Base-by-base conservation (phyloP, 2,329 filamentous ascomycete genomes). In the Cercospora sp. region DNA sequence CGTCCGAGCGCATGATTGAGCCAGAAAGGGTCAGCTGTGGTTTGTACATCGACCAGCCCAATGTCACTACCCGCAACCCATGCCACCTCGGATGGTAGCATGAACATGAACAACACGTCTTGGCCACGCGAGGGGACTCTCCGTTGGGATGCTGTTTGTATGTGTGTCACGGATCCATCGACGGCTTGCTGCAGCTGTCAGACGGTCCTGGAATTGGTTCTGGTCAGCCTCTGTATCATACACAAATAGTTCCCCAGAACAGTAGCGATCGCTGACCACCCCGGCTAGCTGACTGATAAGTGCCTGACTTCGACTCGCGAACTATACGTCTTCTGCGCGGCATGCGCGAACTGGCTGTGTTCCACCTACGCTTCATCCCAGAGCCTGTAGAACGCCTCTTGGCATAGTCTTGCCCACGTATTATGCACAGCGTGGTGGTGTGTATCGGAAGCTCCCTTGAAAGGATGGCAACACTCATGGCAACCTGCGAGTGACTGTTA, bases 111-210 rank as follows among this genome's bases (percentile, higher is more conserved):
- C 51, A 63, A 43, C 57, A 59, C 55, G 55, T 61, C 58, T 63
- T 10, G 61, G 32, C 70, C 70, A 70, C 68, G 70, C 65, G 69
- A 69, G 57, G 62, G 59, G 53, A 45, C 51, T 65, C 63, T 32
- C 45, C 45, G 49, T 60, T 61, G 66, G 65, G 66, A 67, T 55
- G 34, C 61, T 45, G 61, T 66, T 61, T 61, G 57, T 68, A 66
- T 65, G 66, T 70, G 70, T 70, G 67, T 65, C 61, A 61, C 65
- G 58, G 51, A 58, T 60, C 63, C 57, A 66, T 66, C 66, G n/a
- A 67, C 65, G 70, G 69, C 57, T 65, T 61, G 61, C 57, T 68
- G 69, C 70, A 69, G 65, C 63, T 71, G 69, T 70, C 70, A 70
- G 66, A 67, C 65, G 58, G 34, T 57, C 60, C 62, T 61, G 57